phyloP scores from a whole-genome alignment of 2,329 filamentous ascomycete species.

The Microsporum ferrugineum region DNA sequence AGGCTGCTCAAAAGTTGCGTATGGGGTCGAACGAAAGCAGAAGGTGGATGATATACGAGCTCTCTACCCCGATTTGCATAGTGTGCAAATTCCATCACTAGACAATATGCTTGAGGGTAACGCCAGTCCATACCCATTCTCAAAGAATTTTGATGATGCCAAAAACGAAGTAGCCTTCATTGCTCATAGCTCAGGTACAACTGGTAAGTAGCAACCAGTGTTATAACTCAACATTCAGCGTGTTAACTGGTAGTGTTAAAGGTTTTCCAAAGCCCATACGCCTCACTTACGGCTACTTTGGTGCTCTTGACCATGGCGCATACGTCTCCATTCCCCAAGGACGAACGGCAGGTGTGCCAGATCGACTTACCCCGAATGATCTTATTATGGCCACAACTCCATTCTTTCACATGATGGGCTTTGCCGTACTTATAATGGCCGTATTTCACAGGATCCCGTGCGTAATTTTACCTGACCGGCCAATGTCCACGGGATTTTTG shows the following conservation, averaged over 20 bases:
- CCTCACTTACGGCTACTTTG: slow-evolving; percentile 17
- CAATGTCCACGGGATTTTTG: slow-evolving; percentile 18
- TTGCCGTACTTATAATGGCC: slow-evolving; percentile 13
- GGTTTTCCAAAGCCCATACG: slow-evolving; percentile 20
- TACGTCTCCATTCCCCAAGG: slow-evolving; percentile 13
- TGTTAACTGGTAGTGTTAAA: neutral
- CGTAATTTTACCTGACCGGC: slow-evolving; percentile 19
- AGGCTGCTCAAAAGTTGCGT: neutral
- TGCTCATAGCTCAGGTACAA: neutral
- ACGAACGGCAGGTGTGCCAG: slow-evolving; percentile 8
- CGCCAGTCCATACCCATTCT: neutral
- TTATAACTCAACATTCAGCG: neutral
- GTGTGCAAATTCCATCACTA: neutral
- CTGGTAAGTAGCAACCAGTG: neutral
- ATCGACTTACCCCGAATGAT: slow-evolving; percentile 12
- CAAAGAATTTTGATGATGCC: neutral
- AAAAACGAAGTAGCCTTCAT: neutral
- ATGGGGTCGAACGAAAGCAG: neutral
- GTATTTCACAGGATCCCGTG: slow-evolving; percentile 16
- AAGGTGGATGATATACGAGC: neutral
- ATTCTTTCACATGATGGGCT: slow-evolving; percentile 23
- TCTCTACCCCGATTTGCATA: neutral
- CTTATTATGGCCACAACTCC: slow-evolving; percentile 16
- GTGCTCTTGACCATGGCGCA: slow-evolving; percentile 15
- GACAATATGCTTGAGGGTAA: neutral